Percentiles rank a stretch among this genome's conserved stretches.
phyloP scores from a whole-genome alignment of 2,329 filamentous ascomycete species.

The Scedosporium apiospermum region DNA sequence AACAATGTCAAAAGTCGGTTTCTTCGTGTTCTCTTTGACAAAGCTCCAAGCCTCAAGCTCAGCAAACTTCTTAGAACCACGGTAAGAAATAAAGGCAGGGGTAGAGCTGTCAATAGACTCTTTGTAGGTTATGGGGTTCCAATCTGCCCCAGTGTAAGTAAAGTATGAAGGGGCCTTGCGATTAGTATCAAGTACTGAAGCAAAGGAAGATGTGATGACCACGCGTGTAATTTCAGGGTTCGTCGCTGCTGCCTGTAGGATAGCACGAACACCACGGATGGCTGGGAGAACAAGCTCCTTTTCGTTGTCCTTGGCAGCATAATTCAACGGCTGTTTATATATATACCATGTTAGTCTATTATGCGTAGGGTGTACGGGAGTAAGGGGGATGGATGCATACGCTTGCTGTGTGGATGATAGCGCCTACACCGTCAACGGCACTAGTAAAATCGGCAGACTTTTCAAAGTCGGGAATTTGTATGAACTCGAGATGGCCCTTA shows the following conservation, averaged over 20 bases:
- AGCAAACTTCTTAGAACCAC: conserved; percentile 24
- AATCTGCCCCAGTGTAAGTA: conserved; percentile 43
- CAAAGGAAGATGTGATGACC: conserved; percentile 59
- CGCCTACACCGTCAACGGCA: conserved; percentile 16
- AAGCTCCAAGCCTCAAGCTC: conserved; percentile 25
- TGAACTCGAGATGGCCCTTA: conserved; percentile 19
- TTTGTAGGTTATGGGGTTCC: conserved; percentile 46
- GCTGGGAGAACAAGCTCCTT: conserved; percentile 34
- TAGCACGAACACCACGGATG: conserved; percentile 32
- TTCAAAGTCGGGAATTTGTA: conserved; percentile 21
- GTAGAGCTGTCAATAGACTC: conserved; percentile 29
- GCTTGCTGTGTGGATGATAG: conserved; percentile 28
- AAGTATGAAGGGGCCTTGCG: conserved; percentile 39
- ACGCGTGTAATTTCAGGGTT: conserved; percentile 18
- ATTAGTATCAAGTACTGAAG: conserved; percentile 46
- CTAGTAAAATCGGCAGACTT: conserved; percentile 13
- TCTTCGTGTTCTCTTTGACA: conserved; percentile 17
- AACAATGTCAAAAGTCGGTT: conserved; percentile 30
- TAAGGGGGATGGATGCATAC: conserved; percentile 6
- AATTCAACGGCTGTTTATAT: conserved; percentile 26
- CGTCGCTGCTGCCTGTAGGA: conserved; percentile 24
- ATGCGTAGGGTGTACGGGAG: too few relatives aligned
- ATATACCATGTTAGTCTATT: too few relatives aligned
- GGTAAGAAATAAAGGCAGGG: conserved; percentile 29
- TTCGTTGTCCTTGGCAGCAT: conserved; percentile 31